A percentile compares a stretch with the other conserved stretches of the same genome.
These are phyloP conservation scores for Phytophthora niederhauseri DNA, from an alignment of 352 stramenopile species.

Conservation along the genomic window DNA sequence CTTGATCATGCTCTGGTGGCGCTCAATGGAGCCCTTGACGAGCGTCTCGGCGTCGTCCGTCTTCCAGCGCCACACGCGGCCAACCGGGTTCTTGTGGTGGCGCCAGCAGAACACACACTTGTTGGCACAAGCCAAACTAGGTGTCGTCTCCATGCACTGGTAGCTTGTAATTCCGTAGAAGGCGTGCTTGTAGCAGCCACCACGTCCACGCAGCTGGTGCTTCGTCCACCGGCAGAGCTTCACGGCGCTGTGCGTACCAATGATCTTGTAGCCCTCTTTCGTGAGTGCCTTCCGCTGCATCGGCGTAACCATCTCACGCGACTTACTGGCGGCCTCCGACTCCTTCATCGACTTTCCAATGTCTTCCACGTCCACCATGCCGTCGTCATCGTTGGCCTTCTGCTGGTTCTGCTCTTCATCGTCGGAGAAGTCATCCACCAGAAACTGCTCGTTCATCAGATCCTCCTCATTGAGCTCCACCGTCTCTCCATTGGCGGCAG, in stretches of 20 bases:
- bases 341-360: conserved; percentile 89
- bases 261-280: conserved; percentile 99
- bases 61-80: conserved; percentile 98
- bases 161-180: conserved; percentile 99
- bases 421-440: conserved; percentile 74
- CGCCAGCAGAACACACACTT: conserved; percentile 99
- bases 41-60: conserved; percentile 96
- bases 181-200: conserved; percentile 99
- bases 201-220: conserved; percentile 96
- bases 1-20: conserved; percentile 95
- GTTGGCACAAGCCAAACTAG: conserved; percentile 97
- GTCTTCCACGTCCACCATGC: conserved; percentile 87
- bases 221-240: conserved; percentile 99
- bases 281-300: conserved; percentile 94
- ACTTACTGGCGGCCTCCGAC: conserved; percentile 66
- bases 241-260: conserved; percentile 97
- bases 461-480: conserved; percentile 85
- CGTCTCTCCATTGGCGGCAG: conserved; percentile 53
- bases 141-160: conserved; percentile 99
- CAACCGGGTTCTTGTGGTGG: conserved; percentile 99
- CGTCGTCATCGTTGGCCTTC: conserved; percentile 43
- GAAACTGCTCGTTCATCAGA: conserved; percentile 85
- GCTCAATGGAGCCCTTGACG: conserved; percentile 92
- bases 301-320: conserved; percentile 95
- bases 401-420: conserved; percentile 56